These are phyloP conservation scores for Coix lacrymajobi DNA, from an alignment of 176 grass and related monocot species.

Conservation along the genomic window DNA sequence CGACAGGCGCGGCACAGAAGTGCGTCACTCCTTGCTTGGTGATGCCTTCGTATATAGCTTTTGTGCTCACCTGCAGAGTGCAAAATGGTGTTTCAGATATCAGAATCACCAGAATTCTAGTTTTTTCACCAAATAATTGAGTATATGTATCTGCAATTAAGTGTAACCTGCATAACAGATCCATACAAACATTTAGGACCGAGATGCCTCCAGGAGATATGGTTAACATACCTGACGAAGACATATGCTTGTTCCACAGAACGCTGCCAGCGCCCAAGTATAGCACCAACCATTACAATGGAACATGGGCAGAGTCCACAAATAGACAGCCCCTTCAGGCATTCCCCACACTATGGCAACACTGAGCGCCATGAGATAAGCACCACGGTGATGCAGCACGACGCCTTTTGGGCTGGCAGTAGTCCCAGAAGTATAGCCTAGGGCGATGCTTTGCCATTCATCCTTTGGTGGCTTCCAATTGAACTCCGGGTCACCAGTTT, in stretches of 20 bases:
- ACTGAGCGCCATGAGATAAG: conserved; percentile 85
- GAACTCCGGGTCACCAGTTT: conserved; percentile 62
- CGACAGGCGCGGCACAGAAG: conserved; percentile 81
- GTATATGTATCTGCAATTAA: background rate
- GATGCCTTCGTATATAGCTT: conserved; percentile 72
- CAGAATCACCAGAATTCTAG: background rate
- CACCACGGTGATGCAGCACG: conserved; percentile 77
- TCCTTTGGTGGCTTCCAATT: conserved; percentile 74
- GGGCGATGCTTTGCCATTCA: conserved; percentile 90
- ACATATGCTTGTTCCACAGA: conserved; percentile 90
- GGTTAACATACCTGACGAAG: conserved; percentile 67
- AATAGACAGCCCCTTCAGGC: conserved; percentile 65
- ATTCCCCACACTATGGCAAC: conserved; percentile 68
- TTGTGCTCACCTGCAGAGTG: conserved; percentile 59
- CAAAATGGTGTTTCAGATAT: background rate
- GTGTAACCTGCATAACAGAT: background rate
- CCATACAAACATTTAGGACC: background rate
- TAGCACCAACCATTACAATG: conserved; percentile 98
- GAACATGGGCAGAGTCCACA: conserved; percentile 98
- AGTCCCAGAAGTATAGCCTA: conserved; percentile 89
- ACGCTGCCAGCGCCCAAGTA: conserved; percentile 78
- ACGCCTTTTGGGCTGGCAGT: conserved; percentile 93
- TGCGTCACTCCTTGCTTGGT: conserved; percentile 74
- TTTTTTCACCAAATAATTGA: background rate
- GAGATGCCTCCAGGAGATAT: background rate